These are phyloP conservation scores for Scedosporium apiospermum DNA, from an alignment of 2,329 filamentous ascomycete genomes.

Conservation along the genomic window DNA sequence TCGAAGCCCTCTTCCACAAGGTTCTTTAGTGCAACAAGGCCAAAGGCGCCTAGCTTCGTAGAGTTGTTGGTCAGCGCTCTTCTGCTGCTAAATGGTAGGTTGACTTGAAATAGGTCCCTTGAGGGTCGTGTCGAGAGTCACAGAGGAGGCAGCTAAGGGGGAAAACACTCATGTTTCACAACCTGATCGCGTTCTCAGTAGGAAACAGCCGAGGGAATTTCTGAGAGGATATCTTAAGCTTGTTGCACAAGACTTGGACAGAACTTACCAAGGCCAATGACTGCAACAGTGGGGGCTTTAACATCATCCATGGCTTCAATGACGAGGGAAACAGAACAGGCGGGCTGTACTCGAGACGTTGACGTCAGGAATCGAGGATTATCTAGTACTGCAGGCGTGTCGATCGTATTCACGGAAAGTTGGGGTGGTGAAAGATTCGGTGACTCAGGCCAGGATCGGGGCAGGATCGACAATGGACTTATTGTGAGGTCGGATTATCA, in stretches of 20 bases:
- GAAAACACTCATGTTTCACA: too few relatives aligned
- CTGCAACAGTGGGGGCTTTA: slow-evolving; percentile 12
- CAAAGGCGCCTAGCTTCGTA: slow-evolving; percentile 19
- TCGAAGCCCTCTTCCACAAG: slow-evolving; percentile 34
- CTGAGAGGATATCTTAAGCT: background rate
- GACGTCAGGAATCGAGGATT: too few relatives aligned
- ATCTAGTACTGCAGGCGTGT: too few relatives aligned
- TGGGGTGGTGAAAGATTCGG: too few relatives aligned
- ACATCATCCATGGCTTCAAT: background rate
- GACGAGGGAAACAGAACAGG: background rate
- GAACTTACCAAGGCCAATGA: slow-evolving; percentile 19
- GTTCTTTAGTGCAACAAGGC: slow-evolving; percentile 31
- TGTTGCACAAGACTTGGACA: background rate
- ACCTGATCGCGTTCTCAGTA: too few relatives aligned
- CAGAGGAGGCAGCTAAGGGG: too few relatives aligned
- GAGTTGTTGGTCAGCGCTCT: background rate
- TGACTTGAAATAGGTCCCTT: background rate
- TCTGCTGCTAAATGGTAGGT: background rate
- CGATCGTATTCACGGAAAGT: too few relatives aligned
- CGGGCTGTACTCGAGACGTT: too few relatives aligned
- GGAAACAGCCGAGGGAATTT: background rate
- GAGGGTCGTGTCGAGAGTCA: background rate
- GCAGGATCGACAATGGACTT: too few relatives aligned
- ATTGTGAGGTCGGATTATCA: too few relatives aligned
- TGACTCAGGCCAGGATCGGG: too few relatives aligned